Evolutionary conservation across 495 filamentous ascomycete genomes (phyloP), one percentile per base, ranked within the genome.

Genomic region (Rhizodiscina lignyota): DNA sequence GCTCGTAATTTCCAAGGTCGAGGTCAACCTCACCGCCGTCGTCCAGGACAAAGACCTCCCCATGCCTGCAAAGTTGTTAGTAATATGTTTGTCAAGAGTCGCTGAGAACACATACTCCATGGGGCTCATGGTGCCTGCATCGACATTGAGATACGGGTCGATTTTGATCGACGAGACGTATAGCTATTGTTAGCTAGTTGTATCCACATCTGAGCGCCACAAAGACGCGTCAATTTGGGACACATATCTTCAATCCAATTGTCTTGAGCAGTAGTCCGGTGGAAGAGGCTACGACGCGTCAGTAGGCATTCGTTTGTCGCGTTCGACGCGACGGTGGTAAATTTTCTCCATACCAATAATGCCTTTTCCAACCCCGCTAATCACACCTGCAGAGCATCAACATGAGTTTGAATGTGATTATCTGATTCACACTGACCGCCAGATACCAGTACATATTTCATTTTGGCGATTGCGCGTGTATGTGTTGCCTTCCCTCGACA

Each of bases 1-100:
- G 67, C 58, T 96, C 87, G 55, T 97, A 97, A 61, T 96, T 94
- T 28, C 89, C 89, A 15, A 97, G 69, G 55, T 97, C 89, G 8
- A 97, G 69, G 56, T 97, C 89, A 34, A 74, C 71, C 59, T 92
- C 83, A 36, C 77, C 80, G 32, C 79, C 77, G 47, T 84, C 79
- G 50, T 77, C 65, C 24, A 75, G 64, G 17, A 83, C 78, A 42
- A 75, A 85, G 35, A 74, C 70, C 50, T 84, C 79, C 23, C 79
- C 79, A 49, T 80, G 78, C 41, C 72, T 76, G 38, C 31, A 33
- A 17, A 12, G 18, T 5, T 19, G 17, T 8, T 6, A 8, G 24
- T 13, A 27, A 6, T 8, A 8, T 13, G 8, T 27, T 27, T 13
- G 13, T 27, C 8, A 6, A 23, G 13, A 21, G 21, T 6, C 18